These are phyloP conservation scores for Schizophyllum commune DNA, from an alignment of 1,284 basidiomycete species.

Conservation along the genomic window DNA sequence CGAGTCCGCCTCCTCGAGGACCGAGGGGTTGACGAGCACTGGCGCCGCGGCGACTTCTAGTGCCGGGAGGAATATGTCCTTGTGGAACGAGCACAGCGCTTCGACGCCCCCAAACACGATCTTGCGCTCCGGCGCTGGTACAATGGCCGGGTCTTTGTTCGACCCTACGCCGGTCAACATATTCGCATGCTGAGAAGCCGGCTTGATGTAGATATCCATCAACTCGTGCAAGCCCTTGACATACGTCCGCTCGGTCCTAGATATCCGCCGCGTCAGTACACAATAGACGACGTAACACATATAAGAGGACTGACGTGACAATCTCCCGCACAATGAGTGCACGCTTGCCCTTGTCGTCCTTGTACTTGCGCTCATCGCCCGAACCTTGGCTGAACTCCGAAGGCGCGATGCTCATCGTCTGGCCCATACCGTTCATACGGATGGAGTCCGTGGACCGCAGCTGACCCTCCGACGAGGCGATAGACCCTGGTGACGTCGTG, in stretches of 20 bases:
- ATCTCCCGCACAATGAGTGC: conserved; percentile 80
- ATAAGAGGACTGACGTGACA: conserved; percentile 54
- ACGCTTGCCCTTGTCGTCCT: conserved; percentile 80
- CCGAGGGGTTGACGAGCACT: conserved; percentile 43
- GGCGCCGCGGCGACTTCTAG: conserved; percentile 71
- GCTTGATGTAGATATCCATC: conserved; percentile 91
- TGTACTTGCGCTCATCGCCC: conserved; percentile 74
- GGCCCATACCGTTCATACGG: conserved; percentile 42
- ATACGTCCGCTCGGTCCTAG: conserved; percentile 91
- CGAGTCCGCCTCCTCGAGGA: conserved; percentile 47
- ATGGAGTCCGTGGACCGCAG: conserved; percentile 50
- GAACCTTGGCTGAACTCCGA: conserved; percentile 57
- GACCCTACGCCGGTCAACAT: conserved; percentile 61
- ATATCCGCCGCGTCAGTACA: conserved; percentile 8
- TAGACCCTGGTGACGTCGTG: conserved; percentile 30
- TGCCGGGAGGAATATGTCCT: conserved; percentile 85
- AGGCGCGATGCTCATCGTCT: conserved; percentile 66
- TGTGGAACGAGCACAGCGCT: conserved; percentile 86
- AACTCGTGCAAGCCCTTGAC: conserved; percentile 90
- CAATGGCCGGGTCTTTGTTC: conserved; percentile 67
- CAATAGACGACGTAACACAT: conserved; percentile 6
- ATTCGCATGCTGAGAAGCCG: conserved; percentile 67
- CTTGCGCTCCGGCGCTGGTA: conserved; percentile 85
- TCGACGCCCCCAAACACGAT: conserved; percentile 93
- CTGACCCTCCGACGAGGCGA: conserved; percentile 40